Evolutionary conservation across 2,329 filamentous ascomycete genomes (phyloP).

Genomic region (Fusarium duplospermum): DNA sequence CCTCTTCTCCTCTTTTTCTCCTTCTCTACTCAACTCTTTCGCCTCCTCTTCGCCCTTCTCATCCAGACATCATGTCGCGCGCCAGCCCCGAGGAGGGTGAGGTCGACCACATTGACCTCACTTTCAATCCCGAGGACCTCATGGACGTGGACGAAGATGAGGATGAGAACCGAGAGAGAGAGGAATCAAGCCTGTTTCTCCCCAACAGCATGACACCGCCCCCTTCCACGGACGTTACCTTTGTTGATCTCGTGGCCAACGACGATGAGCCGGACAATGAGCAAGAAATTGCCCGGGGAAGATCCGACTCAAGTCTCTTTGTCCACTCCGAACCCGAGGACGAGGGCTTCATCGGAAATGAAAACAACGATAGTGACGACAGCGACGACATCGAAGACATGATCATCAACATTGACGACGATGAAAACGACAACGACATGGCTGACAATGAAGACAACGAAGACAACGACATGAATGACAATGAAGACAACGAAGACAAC

Average conservation of each 20-base stretch:
- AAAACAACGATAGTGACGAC: neutral
- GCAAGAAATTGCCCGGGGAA: neutral
- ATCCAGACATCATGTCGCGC: constrained; percentile 18
- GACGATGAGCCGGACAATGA: neutral
- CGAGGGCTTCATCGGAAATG: neutral
- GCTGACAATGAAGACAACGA: neutral
- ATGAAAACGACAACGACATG: neutral
- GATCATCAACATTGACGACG: neutral
- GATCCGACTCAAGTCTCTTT: neutral
- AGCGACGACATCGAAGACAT: too few species aligned
- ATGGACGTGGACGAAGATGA: neutral
- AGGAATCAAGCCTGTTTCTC: neutral
- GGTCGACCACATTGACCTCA: constrained; percentile 17
- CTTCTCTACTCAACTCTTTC: neutral
- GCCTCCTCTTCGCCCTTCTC: neutral
- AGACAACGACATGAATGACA: neutral
- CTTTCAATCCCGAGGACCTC: neutral
- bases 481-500: neutral
- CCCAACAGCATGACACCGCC: neutral
- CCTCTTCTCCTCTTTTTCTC: neutral
- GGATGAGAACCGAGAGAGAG: neutral
- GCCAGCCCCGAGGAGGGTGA: neutral
- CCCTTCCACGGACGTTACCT: too few species aligned
- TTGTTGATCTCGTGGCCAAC: neutral
- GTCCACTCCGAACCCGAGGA: neutral